Evolutionary conservation across 352 stramenopile species (phyloP).

Genomic region (Peronospora belbahrii): DNA sequence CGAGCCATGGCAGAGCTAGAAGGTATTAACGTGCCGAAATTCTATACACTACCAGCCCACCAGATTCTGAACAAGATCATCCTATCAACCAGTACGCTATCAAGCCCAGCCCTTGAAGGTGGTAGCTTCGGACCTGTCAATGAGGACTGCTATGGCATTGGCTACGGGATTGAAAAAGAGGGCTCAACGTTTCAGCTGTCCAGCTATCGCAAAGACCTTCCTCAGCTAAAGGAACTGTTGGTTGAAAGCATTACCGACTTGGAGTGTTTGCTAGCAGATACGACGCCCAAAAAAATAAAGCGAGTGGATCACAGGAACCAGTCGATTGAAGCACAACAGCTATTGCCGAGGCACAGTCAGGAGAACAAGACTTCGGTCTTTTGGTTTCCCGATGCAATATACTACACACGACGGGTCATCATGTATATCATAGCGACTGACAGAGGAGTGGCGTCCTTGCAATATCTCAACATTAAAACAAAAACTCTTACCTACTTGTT

Average conservation of each 20-base stretch:
- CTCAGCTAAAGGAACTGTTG: conserved; percentile 62
- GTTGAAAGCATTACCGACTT: conserved; percentile 69
- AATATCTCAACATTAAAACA: too few relatives aligned
- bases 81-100: conserved; percentile 86
- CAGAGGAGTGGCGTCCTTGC: too few relatives aligned
- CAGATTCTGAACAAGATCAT: conserved; percentile 85
- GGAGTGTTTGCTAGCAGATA: conserved; percentile 47
- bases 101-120: conserved; percentile 72
- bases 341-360: too few relatives aligned
- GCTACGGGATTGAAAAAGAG: conserved; percentile 82
- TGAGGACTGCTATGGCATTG: conserved; percentile 85
- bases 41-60: conserved; percentile 77
- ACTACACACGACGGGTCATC: too few relatives aligned
- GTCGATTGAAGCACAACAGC: too few relatives aligned
- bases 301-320: background rate
- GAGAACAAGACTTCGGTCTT: too few relatives aligned
- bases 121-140: conserved; percentile 88
- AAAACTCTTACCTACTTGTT: too few relatives aligned
- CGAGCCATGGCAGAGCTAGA: conserved; percentile 61
- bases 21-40: conserved; percentile 45
- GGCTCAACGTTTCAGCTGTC: conserved; percentile 82
- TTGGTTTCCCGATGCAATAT: too few relatives aligned
- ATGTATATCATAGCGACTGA: too few relatives aligned
- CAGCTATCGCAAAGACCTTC: conserved; percentile 73
- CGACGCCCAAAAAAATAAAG: conserved; percentile 27